phyloP scores from a whole-genome alignment of 345 rosid species.

The Gossypium ekmanianum region DNA sequence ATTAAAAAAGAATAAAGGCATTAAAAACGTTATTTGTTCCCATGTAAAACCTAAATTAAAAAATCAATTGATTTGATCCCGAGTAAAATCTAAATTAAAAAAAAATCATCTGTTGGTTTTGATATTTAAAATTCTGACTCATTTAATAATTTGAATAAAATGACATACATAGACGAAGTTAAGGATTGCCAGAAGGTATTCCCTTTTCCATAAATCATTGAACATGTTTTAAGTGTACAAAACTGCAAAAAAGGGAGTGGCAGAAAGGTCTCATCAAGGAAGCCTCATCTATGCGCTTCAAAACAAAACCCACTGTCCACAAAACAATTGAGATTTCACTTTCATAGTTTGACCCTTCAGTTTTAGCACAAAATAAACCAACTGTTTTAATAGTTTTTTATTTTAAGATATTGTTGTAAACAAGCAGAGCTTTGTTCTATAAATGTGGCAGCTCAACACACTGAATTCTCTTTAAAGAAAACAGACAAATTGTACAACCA shows the following conservation, averaged over 20 bases:
- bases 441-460: background rate
- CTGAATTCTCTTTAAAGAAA: background rate
- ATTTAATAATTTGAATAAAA: background rate
- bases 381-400: background rate
- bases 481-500: conserved; percentile 15
- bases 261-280: conserved; percentile 2
- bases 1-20: too few relatives aligned
- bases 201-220: background rate
- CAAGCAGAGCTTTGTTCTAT: conserved; percentile 2
- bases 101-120: too few relatives aligned
- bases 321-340: background rate
- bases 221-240: background rate
- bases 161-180: background rate
- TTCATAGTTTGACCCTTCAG: conserved; percentile 13
- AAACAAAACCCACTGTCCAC: background rate
- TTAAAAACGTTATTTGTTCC: too few relatives aligned
- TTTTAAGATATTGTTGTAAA: background rate
- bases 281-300: background rate
- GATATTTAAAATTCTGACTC: too few relatives aligned
- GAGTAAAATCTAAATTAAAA: too few relatives aligned
- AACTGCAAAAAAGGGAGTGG: background rate
- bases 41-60: too few relatives aligned
- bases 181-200: background rate
- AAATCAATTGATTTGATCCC: too few relatives aligned
- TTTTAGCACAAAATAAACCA: background rate